Evolutionary conservation across 805 yeast genomes (phyloP).

Genomic region (Vanderwaltozyma yarrowii): DNA sequence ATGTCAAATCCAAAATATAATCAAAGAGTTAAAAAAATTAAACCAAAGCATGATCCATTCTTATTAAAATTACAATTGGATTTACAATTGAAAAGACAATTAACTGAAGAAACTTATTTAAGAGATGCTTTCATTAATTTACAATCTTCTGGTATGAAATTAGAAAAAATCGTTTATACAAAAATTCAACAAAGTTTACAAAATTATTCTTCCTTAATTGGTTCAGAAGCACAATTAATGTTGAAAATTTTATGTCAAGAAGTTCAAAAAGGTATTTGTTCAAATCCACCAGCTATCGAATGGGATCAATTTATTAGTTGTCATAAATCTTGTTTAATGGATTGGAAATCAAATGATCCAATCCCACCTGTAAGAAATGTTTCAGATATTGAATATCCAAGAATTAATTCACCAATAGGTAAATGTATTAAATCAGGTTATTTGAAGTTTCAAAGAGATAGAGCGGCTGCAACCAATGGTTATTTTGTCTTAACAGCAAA

Average conservation of each 20-base stretch:
- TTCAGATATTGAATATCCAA: conserved; percentile 44
- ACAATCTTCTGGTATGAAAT: conserved; percentile 54
- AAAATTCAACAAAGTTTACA: conserved; percentile 51
- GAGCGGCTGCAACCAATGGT: conserved; percentile 31
- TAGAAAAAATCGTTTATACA: conserved; percentile 51
- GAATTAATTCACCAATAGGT: conserved; percentile 39
- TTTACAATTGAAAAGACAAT: conserved; percentile 53
- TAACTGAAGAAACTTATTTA: conserved; percentile 50
- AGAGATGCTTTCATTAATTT: conserved; percentile 56
- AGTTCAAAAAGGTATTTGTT: conserved; percentile 35
- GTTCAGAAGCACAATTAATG: conserved; percentile 43
- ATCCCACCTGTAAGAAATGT: conserved; percentile 37
- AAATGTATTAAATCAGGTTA: conserved; percentile 50
- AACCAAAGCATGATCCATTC: conserved; percentile 48
- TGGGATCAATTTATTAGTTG: conserved; percentile 57
- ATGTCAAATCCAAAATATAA: conserved; percentile 18
- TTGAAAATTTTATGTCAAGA: conserved; percentile 42
- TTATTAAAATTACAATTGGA: conserved; percentile 51
- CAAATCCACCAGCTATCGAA: conserved; percentile 50
- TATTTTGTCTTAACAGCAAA: conserved; percentile 62
- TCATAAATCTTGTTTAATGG: conserved; percentile 32
- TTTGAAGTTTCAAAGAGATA: conserved; percentile 27
- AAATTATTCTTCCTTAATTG: conserved; percentile 41
- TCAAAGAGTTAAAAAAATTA: conserved; percentile 8
- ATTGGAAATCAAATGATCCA: conserved; percentile 31